These are phyloP conservation scores for Diaporthe sp. DNA, from an alignment of 2,329 filamentous ascomycete genomes.

Conservation along the genomic window DNA sequence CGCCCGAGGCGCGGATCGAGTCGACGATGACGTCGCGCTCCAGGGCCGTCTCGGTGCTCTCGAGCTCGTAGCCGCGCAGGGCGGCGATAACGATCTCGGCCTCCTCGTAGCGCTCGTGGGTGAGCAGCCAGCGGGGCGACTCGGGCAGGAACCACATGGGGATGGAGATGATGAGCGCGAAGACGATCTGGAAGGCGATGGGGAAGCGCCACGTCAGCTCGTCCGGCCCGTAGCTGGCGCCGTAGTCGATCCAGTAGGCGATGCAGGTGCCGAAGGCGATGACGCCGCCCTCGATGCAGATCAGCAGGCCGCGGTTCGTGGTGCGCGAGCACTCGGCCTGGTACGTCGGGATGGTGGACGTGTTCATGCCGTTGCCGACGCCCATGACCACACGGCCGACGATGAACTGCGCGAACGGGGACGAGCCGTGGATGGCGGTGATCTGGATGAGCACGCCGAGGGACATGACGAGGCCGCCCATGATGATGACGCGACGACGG, in stretches of 20 bases:
- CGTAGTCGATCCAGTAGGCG: slow-evolving; percentile 65
- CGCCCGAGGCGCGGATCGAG: slow-evolving; percentile 70
- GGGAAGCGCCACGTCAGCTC: slow-evolving; percentile 69
- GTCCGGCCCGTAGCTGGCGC: slow-evolving; percentile 54
- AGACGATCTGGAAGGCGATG: slow-evolving; percentile 59
- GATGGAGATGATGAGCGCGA: slow-evolving; percentile 51
- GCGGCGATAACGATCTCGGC: slow-evolving; percentile 54
- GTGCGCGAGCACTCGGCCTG: slow-evolving; percentile 63
- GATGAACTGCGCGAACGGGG: slow-evolving; percentile 60
- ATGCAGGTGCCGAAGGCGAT: slow-evolving; percentile 60
- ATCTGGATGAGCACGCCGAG: slow-evolving; percentile 73
- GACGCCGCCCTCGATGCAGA: slow-evolving; percentile 60
- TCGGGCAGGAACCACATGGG: slow-evolving; percentile 57
- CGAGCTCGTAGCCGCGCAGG: slow-evolving; percentile 59
- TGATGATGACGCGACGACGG: slow-evolving; percentile 67
- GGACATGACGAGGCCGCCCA: slow-evolving; percentile 70
- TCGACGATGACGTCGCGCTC: slow-evolving; percentile 75
- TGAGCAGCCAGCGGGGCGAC: slow-evolving; percentile 57
- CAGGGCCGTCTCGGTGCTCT: slow-evolving; percentile 68
- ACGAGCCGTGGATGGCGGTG: slow-evolving; percentile 49
- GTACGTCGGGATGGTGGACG: slow-evolving; percentile 61
- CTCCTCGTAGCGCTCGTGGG: slow-evolving; percentile 53
- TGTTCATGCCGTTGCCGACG: slow-evolving; percentile 67
- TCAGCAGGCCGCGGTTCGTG: slow-evolving; percentile 58
- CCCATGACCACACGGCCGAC: slow-evolving; percentile 65